Conservation (phyloP, 2,329 filamentous ascomycete species). For the Trichoderma oligosporum region DNA sequence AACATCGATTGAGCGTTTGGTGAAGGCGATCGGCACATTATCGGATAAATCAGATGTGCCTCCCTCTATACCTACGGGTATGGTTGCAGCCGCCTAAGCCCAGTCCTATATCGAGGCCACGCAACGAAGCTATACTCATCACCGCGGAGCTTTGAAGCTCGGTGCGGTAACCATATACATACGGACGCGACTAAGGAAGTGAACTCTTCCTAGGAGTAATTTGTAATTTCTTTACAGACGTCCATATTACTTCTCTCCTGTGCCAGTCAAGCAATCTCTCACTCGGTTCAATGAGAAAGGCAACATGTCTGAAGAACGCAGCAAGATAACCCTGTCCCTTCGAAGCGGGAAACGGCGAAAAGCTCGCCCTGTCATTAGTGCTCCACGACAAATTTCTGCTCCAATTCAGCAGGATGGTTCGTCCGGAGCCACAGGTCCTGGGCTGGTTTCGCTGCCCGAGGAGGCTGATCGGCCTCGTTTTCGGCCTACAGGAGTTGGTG, state of each 20-base stretch:
- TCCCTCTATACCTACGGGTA: neutral
- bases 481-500: slow-evolving; percentile 48
- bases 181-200: neutral
- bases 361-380: slow-evolving; percentile 58
- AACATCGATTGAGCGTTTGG: slow-evolving; percentile 22
- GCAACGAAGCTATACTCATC: neutral
- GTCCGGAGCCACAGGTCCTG: neutral
- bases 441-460: slow-evolving; percentile 22
- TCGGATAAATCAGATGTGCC: slow-evolving; percentile 21
- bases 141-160: neutral
- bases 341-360: slow-evolving; percentile 59
- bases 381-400: slow-evolving; percentile 59
- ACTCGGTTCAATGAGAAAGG: neutral
- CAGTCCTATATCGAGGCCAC: neutral
- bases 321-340: slow-evolving; percentile 53
- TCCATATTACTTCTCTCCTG: neutral
- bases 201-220: neutral
- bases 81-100: too few species aligned
- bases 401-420: slow-evolving; percentile 54
- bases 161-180: neutral
- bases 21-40: slow-evolving; percentile 23
- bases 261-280: neutral
- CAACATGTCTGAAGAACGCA: slow-evolving; percentile 59
- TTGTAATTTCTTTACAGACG: neutral
- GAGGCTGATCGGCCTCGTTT: slow-evolving; percentile 37